These are phyloP conservation scores for Salvia sclarea DNA, from an alignment of 305 asterid genomes.

Conservation along the genomic window DNA sequence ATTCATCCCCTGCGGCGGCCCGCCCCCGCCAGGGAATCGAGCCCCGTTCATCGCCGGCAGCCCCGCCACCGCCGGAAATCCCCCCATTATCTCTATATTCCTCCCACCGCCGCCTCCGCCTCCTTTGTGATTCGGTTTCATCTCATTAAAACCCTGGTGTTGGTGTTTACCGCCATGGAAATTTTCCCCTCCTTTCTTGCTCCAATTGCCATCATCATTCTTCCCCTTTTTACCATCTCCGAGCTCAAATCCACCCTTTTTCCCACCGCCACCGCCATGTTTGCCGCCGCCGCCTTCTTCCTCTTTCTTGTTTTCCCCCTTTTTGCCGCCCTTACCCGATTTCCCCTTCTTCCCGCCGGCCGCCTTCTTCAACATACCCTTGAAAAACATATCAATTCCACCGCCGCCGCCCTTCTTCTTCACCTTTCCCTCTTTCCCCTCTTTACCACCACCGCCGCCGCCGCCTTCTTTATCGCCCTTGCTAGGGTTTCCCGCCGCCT, in stretches of 20 bases:
- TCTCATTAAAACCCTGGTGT: constrained; percentile 35
- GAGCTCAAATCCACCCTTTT: constrained; percentile 16
- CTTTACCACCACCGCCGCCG: constrained; percentile 40
- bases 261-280: constrained; percentile 8
- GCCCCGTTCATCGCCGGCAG: constrained; percentile 49
- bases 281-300: constrained; percentile 24
- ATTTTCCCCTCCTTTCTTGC: constrained; percentile 43
- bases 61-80: constrained; percentile 49
- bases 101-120: constrained; percentile 31
- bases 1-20: constrained; percentile 39
- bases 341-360: constrained; percentile 37
- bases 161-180: constrained; percentile 38
- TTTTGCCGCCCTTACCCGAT: constrained; percentile 26
- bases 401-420: constrained; percentile 43
- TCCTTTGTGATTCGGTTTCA: constrained; percentile 34
- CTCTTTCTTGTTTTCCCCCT: constrained; percentile 32
- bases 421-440: constrained; percentile 28
- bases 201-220: constrained; percentile 34
- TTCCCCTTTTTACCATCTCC: constrained; percentile 49
- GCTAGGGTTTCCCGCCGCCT: constrained; percentile 33
- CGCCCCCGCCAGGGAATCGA: too few species aligned
- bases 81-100: constrained; percentile 51
- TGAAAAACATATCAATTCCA: constrained; percentile 41
- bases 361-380: constrained; percentile 48
- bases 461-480: constrained; percentile 42